A percentile compares a stretch with the other conserved stretches of the same genome.
Evolutionary conservation across 2,329 filamentous ascomycete species (phyloP).

Genomic region (Aspergillus glaucus): DNA sequence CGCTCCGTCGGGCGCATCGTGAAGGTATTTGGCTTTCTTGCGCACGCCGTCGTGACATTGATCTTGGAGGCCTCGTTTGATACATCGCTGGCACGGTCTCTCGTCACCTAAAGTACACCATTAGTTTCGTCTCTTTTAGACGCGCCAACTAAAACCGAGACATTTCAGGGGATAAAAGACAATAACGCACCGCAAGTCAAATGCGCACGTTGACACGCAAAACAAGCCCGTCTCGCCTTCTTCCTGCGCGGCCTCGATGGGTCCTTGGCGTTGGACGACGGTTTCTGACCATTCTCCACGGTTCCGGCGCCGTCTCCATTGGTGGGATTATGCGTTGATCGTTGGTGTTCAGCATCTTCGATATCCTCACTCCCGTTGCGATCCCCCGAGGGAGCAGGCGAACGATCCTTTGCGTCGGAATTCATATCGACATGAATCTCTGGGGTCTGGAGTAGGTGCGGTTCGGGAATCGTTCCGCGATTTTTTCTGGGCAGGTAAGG

Average conservation of each 20-base stretch:
- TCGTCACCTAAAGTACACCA: constrained; percentile 67
- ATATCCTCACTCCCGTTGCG: constrained; percentile 33
- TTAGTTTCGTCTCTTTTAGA: constrained; percentile 14
- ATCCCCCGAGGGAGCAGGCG: constrained; percentile 30
- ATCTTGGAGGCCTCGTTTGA: constrained; percentile 86
- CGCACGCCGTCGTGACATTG: constrained; percentile 92
- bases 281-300: constrained; percentile 60
- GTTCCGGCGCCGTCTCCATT: constrained; percentile 46
- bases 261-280: constrained; percentile 64
- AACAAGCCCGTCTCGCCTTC: constrained; percentile 92
- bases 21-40: constrained; percentile 98
- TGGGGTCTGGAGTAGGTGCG: not conserved
- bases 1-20: constrained; percentile 87
- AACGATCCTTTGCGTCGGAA: constrained; percentile 29
- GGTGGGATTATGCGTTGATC: constrained; percentile 27
- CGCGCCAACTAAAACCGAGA: not conserved
- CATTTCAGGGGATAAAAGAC: not conserved
- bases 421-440: constrained; percentile 26
- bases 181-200: constrained; percentile 85
- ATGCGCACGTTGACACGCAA: constrained; percentile 94
- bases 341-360: constrained; percentile 32
- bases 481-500: no score
- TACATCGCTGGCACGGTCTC: constrained; percentile 85
- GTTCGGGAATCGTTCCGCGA: no score
- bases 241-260: constrained; percentile 83